Evolutionary conservation across 139 green algal species (phyloP).

Genomic region (Micromonas commoda): DNA sequence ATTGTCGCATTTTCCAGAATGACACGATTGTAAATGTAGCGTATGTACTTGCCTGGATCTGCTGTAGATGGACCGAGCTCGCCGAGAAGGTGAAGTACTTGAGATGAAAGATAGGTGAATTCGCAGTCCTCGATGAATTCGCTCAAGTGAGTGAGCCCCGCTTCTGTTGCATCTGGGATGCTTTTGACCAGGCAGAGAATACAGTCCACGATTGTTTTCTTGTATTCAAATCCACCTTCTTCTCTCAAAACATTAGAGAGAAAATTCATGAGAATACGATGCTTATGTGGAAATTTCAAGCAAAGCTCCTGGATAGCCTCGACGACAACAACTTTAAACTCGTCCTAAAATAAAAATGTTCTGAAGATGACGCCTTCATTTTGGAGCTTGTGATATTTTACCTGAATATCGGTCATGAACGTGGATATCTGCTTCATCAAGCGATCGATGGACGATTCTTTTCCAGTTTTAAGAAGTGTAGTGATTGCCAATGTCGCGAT

Average conservation of each 20-base stretch:
- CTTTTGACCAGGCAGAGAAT: slow-evolving; percentile 89
- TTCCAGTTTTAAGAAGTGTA: slow-evolving; percentile 98
- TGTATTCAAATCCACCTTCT: slow-evolving; percentile 97
- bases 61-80: slow-evolving; percentile 63
- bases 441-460: slow-evolving; percentile 89
- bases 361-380: not conserved
- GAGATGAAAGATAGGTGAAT: slow-evolving; percentile 90
- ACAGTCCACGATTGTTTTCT: slow-evolving; percentile 89
- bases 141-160: slow-evolving; percentile 88
- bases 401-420: slow-evolving; percentile 95
- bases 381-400: not conserved
- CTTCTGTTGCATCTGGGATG: slow-evolving; percentile 94
- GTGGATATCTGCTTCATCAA: slow-evolving; percentile 96
- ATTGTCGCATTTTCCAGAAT: slow-evolving; percentile 98
- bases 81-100: slow-evolving; percentile 93
- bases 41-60: slow-evolving; percentile 54
- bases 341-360: slow-evolving; percentile 52
- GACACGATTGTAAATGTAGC: slow-evolving; percentile 99
- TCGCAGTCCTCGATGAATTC: slow-evolving; percentile 99
- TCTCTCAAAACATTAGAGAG: slow-evolving; percentile 74
- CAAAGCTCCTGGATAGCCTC: slow-evolving; percentile 90
- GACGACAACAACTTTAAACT: slow-evolving; percentile 99
- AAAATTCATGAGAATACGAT: slow-evolving; percentile 92
- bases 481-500: slow-evolving; percentile 99
- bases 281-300: slow-evolving; percentile 97